A percentile compares a stretch with the other conserved stretches of the same genome.
Evolutionary conservation across 2,329 filamentous ascomycete genomes (phyloP).

Genomic region (Diplodia sapinea): DNA sequence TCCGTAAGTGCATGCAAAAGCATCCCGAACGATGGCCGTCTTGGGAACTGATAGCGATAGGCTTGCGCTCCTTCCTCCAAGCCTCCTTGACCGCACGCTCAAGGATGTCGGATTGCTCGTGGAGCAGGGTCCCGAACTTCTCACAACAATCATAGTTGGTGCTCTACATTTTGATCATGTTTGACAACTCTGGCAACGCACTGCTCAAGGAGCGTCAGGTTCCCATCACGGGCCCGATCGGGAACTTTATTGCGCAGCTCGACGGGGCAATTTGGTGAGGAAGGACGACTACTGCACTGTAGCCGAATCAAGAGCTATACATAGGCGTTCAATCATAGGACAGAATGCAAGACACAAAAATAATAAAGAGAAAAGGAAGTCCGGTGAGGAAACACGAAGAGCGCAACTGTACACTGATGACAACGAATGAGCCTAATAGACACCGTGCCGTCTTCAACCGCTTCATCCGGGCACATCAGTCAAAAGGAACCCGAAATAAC

Average conservation of each 20-base stretch:
- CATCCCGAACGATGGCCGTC: background rate
- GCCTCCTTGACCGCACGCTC: background rate
- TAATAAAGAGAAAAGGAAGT: too few relatives aligned
- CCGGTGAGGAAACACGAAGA: too few relatives aligned
- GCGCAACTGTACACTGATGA: too few relatives aligned
- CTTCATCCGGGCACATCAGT: too few relatives aligned
- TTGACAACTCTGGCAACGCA: background rate
- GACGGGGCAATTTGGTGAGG: background rate
- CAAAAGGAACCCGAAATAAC: too few relatives aligned
- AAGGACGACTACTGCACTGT: too few relatives aligned
- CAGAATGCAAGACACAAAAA: too few relatives aligned
- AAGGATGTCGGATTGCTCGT: constrained; percentile 4
- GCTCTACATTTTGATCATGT: background rate
- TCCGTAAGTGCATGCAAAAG: background rate
- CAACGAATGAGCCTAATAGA: too few relatives aligned
- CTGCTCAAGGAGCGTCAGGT: background rate
- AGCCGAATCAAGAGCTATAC: too few relatives aligned
- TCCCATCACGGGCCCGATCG: constrained; percentile 8
- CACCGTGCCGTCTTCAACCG: too few relatives aligned
- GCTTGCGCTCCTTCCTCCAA: constrained; percentile 5
- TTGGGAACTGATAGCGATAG: background rate
- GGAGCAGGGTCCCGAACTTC: background rate
- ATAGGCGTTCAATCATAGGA: too few relatives aligned
- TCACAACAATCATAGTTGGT: background rate
- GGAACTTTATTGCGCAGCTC: constrained; percentile 9